Conservation (phyloP, 768 basidiomycete genomes). For the Lactifluus pinguis region DNA sequence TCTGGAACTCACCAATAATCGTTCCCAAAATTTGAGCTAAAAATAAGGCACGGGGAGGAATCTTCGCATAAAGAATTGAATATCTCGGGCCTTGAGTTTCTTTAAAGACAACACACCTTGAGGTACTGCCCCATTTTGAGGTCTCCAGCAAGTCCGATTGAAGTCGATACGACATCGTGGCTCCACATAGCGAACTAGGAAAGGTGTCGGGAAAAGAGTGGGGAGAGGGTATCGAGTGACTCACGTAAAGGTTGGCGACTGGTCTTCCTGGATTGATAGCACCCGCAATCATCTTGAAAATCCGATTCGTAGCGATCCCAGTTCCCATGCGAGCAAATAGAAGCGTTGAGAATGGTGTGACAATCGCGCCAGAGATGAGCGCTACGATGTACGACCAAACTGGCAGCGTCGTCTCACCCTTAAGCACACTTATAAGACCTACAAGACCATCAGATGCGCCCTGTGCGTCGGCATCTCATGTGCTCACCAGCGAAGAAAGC, state of each 20-base stretch:
- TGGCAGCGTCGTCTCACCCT: constrained; percentile 51
- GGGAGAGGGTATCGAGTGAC: not conserved
- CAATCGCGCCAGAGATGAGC: constrained; percentile 36
- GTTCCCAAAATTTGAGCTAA: constrained; percentile 59
- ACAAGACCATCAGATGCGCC: not conserved
- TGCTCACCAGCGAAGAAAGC: constrained; percentile 47
- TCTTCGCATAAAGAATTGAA: constrained; percentile 31
- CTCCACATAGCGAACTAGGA: constrained; percentile 59
- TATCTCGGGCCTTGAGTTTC: not conserved
- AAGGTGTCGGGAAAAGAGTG: not conserved
- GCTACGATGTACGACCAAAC: constrained; percentile 57
- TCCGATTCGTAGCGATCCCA: constrained; percentile 48
- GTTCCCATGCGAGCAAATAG: constrained; percentile 53
- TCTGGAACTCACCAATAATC: constrained; percentile 33
- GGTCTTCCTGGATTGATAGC: constrained; percentile 53
- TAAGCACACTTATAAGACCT: constrained; percentile 34
- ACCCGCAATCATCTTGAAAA: constrained; percentile 60
- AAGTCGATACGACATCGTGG: constrained; percentile 49
- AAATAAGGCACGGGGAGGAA: constrained; percentile 60
- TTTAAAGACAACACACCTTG: constrained; percentile 1
- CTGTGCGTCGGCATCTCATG: not conserved
- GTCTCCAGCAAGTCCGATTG: constrained; percentile 43
- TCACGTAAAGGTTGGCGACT: constrained; percentile 60
- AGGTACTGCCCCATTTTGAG: constrained; percentile 49
- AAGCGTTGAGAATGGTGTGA: constrained; percentile 46